Base-by-base conservation (phyloP, 139 green algal species). In the Closterium sp. region DNA sequence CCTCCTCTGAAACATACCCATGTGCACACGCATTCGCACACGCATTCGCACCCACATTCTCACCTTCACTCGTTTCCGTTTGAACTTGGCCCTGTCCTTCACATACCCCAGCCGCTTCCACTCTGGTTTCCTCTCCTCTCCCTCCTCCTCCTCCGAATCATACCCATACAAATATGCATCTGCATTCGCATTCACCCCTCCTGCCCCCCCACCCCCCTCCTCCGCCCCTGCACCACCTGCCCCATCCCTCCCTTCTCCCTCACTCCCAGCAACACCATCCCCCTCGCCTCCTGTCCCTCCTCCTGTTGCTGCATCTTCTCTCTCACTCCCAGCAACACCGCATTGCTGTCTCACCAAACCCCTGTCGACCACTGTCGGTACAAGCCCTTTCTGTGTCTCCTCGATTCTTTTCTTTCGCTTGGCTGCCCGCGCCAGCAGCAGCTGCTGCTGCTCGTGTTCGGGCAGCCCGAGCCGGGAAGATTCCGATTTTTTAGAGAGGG, bases 381-480 rank as follows among this genome's bases (percentile, higher is more conserved):
- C 28, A 24, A 86, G 22, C 22, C 30, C 88, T 42, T 38, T 89
- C 88, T 93, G 86, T 27, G 38, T 29, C 87, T n/a, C 31, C n/a
- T 85, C 79, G 6, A 89, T 22, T 11, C 17, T 6, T 73, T 73
- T 73, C 50, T 87, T 89, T 32, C 34, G 91, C 28, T 27, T 87
- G 31, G 87, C 87, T 29, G 24, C 87, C 50, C 42, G 42, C 70
- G 24, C 87, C 22, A 90, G 89, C 24, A 45, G 27, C 91, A 93
- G 34, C 21, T 38, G 38, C 21, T 38, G 38, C 24, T 70, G 84
- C 85, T 94, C 89, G 24, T 50, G 42, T 11, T 92, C 89, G 24
- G n/a, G 30, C 29, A 94, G 21, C 28, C 70, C 45, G 7, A 89
- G 70, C 31, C 91, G n/a, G 50, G 94, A 88, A 24, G 89, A 70